These are phyloP conservation scores for Penicillium lagena DNA, from an alignment of 495 filamentous ascomycete genomes.

Conservation along the genomic window DNA sequence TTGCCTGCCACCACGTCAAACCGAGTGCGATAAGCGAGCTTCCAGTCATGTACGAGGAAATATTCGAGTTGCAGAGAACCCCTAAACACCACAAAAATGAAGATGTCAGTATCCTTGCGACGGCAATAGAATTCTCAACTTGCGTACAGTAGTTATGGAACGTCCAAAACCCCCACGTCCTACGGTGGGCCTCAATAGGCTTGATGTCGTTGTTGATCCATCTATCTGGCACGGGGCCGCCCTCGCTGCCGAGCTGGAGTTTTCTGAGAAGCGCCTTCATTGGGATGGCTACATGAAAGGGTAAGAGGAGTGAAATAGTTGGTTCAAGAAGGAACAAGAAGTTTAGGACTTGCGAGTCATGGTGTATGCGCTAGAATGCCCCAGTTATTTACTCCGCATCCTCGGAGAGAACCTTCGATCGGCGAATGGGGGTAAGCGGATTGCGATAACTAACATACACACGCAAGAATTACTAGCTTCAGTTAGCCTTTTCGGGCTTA, in stretches of 20 bases:
- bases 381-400: too few relatives aligned
- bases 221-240: constrained; percentile 7
- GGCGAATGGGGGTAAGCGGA: too few relatives aligned
- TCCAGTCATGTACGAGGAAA: constrained; percentile 17
- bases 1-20: constrained; percentile 21
- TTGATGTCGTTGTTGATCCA: constrained; percentile 26
- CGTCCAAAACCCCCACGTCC: constrained; percentile 20
- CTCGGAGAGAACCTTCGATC: too few relatives aligned
- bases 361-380: too few relatives aligned
- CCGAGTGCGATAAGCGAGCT: constrained; percentile 20
- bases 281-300: too few relatives aligned
- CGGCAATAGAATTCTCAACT: not conserved
- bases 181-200: constrained; percentile 15
- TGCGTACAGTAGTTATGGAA: constrained; percentile 19
- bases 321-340: too few relatives aligned
- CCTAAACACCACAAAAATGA: not conserved
- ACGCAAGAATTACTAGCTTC: too few relatives aligned
- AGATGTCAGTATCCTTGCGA: too few relatives aligned
- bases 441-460: too few relatives aligned
- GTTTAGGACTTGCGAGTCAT: too few relatives aligned
- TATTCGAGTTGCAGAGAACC: constrained; percentile 16
- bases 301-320: too few relatives aligned
- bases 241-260: constrained; percentile 10
- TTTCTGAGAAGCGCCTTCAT: constrained; percentile 2
- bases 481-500: too few relatives aligned